These are phyloP conservation scores for Zarea fungicola DNA, from an alignment of 2,329 filamentous ascomycete species.

Conservation along the genomic window DNA sequence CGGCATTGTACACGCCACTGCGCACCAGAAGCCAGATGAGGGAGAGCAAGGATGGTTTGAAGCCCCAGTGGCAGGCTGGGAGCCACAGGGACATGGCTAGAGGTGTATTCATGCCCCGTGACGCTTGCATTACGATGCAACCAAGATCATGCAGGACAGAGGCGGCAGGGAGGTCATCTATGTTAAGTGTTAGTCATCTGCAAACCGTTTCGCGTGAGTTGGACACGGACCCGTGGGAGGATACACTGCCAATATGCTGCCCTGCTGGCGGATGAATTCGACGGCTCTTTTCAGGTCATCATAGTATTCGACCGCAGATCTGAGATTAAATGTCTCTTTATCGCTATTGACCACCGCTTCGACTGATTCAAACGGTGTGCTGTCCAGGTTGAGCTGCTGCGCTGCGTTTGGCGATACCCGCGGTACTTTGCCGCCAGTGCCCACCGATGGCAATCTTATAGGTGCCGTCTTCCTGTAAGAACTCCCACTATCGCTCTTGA, in stretches of 20 bases:
- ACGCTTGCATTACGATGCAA: constrained; percentile 22
- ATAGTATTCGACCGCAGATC: background rate
- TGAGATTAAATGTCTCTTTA: background rate
- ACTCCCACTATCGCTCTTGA: too few species aligned
- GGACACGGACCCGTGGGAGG: background rate
- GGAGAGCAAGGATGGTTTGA: constrained; percentile 27
- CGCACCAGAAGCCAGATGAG: constrained; percentile 20
- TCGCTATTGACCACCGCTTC: background rate
- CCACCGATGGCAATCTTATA: background rate
- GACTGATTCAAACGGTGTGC: too few species aligned
- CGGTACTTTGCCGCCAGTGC: background rate
- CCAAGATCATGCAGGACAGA: constrained; percentile 23
- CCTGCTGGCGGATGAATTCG: background rate
- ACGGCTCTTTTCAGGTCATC: background rate
- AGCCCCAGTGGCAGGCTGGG: constrained; percentile 27
- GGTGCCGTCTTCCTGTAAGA: too few species aligned
- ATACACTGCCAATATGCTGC: background rate
- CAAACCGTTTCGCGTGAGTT: background rate
- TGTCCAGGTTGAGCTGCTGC: too few species aligned
- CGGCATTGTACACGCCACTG: constrained; percentile 18
- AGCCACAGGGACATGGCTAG: constrained; percentile 25
- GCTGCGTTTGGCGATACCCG: too few species aligned
- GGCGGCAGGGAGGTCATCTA: constrained; percentile 4
- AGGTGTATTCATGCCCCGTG: constrained; percentile 8
- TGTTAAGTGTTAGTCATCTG: background rate